These are phyloP conservation scores for Artomyces pyxidatus DNA, from an alignment of 768 basidiomycete genomes.

Conservation along the genomic window DNA sequence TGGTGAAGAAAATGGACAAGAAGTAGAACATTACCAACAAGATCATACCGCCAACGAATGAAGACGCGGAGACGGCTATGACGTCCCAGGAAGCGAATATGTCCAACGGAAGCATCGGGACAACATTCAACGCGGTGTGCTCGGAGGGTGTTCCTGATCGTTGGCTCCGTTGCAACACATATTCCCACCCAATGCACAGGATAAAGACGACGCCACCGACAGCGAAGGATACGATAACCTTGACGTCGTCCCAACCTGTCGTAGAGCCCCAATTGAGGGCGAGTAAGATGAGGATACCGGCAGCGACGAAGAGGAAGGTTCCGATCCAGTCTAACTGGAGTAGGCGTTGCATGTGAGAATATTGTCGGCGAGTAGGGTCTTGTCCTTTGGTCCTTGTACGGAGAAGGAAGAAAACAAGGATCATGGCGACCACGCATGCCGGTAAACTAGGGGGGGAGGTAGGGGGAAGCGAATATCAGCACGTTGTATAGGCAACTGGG, in stretches of 20 bases:
- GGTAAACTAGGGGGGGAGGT: constrained; percentile 29
- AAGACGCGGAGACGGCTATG: constrained; percentile 29
- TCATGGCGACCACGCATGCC: constrained; percentile 25
- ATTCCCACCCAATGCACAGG: constrained; percentile 36
- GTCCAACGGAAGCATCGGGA: constrained; percentile 40
- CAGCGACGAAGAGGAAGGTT: constrained; percentile 33
- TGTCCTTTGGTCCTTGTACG: constrained; percentile 23
- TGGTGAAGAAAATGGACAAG: constrained; percentile 41
- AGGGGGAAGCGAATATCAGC: no score
- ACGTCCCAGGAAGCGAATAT: constrained; percentile 37
- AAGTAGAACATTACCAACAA: constrained; percentile 49
- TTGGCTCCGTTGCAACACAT: constrained; percentile 26
- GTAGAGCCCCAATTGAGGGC: constrained; percentile 44
- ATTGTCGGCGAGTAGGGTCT: constrained; percentile 11
- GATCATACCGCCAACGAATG: constrained; percentile 39
- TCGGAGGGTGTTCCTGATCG: not conserved
- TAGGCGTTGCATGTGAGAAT: constrained; percentile 14
- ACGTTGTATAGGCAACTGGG: not conserved
- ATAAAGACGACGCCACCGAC: constrained; percentile 36
- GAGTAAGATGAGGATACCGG: constrained; percentile 39
- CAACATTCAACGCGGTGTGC: constrained; percentile 18
- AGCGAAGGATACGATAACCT: constrained; percentile 39
- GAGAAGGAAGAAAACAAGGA: constrained; percentile 34
- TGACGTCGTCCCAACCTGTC: constrained; percentile 32
- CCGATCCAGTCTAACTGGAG: constrained; percentile 40